These are phyloP conservation scores for Cercospora zeae-maydis DNA, from an alignment of 2,329 filamentous ascomycete species.

Conservation along the genomic window DNA sequence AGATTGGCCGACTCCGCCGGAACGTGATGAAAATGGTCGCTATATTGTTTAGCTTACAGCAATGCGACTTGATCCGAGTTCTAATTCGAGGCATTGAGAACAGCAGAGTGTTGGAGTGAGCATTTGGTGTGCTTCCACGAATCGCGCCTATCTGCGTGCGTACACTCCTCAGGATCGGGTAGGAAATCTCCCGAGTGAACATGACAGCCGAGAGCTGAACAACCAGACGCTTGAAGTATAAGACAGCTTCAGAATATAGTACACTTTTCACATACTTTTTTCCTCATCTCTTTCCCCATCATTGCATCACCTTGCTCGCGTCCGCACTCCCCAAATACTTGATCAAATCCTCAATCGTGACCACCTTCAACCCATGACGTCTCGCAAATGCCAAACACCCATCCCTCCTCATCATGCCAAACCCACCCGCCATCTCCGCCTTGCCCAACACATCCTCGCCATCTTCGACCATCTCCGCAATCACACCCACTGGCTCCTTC, in stretches of 20 bases:
- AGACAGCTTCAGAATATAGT: not conserved
- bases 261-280: conserved; percentile 11
- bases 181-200: too few relatives aligned
- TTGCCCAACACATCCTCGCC: conserved; percentile 68
- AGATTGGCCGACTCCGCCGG: conserved; percentile 9
- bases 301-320: conserved; percentile 11
- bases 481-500: conserved; percentile 72
- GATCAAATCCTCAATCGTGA: conserved; percentile 90
- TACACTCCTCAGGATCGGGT: too few relatives aligned
- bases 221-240: not conserved
- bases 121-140: not conserved
- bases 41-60: not conserved
- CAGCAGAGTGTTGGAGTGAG: not conserved
- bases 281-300: not conserved
- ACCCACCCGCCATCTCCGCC: conserved; percentile 60
- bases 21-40: not conserved
- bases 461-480: conserved; percentile 88
- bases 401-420: conserved; percentile 89
- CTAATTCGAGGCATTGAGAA: not conserved
- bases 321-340: conserved; percentile 61
- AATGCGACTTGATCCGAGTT: not conserved
- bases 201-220: not conserved
- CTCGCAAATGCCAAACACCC: conserved; percentile 83
- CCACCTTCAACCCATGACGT: conserved; percentile 85
- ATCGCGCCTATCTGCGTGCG: too few relatives aligned